Conservation (phyloP, 2,329 filamentous ascomycete species). For the Beauveria sp. region DNA sequence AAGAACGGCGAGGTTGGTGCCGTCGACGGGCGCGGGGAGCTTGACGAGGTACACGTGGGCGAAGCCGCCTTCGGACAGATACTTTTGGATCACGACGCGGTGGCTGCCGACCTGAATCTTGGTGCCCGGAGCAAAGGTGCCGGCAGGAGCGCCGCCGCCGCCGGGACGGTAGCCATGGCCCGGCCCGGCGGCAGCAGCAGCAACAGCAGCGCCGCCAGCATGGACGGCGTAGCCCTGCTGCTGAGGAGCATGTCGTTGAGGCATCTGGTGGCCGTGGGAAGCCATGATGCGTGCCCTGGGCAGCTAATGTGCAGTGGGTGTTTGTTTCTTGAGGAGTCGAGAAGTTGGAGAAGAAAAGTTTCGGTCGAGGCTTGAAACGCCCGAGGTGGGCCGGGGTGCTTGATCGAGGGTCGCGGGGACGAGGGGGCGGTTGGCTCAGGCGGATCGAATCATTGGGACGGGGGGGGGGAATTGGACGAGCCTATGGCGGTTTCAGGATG, state of each 20-base stretch:
- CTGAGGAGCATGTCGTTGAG: slow-evolving; percentile 26
- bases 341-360: too few relatives aligned
- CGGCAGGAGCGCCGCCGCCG: slow-evolving; percentile 49
- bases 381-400: background rate
- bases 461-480: background rate
- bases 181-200: slow-evolving; percentile 13
- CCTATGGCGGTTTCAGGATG: background rate
- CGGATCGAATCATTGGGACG: background rate
- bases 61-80: slow-evolving; percentile 95
- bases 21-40: slow-evolving; percentile 67
- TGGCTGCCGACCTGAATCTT: slow-evolving; percentile 95
- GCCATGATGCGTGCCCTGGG: slow-evolving; percentile 21
- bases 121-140: slow-evolving; percentile 86
- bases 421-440: background rate
- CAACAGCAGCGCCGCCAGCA: background rate
- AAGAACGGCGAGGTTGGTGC: slow-evolving; percentile 74
- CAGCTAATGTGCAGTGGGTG: background rate
- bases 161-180: slow-evolving; percentile 36
- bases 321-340: background rate
- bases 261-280: slow-evolving; percentile 30
- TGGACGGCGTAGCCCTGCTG: slow-evolving; percentile 8
- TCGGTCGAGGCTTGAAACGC: slow-evolving; percentile 4
- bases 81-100: slow-evolving; percentile 89
- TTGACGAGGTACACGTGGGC: slow-evolving; percentile 97
- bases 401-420: slow-evolving; percentile 2